Percentiles rank a stretch among this genome's conserved stretches.
These are phyloP conservation scores for Stephania japonica DNA, from an alignment of 164 flowering plant species.

Conservation along the genomic window DNA sequence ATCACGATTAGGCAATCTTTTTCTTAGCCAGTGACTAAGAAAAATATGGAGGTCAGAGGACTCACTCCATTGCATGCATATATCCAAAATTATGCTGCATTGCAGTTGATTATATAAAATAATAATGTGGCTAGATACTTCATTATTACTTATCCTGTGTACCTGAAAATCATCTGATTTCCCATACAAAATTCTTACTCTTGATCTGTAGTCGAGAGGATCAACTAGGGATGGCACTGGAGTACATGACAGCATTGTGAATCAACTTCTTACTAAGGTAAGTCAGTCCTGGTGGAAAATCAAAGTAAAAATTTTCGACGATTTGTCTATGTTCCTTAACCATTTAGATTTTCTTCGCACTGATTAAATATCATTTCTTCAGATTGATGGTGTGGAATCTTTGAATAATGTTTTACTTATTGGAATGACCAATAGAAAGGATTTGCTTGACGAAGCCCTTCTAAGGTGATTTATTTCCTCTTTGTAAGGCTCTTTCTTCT, in stretches of 20 bases:
- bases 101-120: neutral
- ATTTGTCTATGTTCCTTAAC: neutral
- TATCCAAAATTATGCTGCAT: neutral
- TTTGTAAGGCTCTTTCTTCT: neutral
- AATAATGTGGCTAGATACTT: neutral
- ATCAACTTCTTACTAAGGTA: conserved; percentile 72
- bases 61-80: neutral
- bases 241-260: conserved; percentile 72
- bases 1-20: neutral
- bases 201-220: conserved; percentile 54
- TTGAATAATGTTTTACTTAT: conserved; percentile 93
- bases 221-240: conserved; percentile 80
- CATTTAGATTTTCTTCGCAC: neutral
- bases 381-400: conserved; percentile 98
- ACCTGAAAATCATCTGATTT: neutral
- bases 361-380: conserved; percentile 20
- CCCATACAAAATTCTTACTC: neutral
- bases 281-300: conserved; percentile 3
- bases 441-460: conserved; percentile 96
- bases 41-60: neutral
- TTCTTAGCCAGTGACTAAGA: neutral
- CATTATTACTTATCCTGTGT: neutral
- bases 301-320: neutral
- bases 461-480: conserved; percentile 46
- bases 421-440: conserved; percentile 98